These are phyloP conservation scores for Microbotryum scabiosae DNA, from an alignment of 1,284 basidiomycete species.

Conservation along the genomic window DNA sequence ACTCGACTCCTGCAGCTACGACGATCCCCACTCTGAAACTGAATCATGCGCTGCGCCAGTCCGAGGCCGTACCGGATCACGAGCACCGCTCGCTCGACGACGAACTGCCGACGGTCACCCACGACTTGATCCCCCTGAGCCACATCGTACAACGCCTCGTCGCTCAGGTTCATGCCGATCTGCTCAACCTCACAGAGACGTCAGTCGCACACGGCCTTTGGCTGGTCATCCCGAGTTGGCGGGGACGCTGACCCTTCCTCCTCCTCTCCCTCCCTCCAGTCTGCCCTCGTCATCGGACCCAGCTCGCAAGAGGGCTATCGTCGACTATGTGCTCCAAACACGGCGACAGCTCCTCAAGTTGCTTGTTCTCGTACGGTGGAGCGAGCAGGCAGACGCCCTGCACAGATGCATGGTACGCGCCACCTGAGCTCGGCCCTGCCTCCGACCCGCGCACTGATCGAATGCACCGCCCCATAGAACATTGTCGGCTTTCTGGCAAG, in stretches of 20 bases:
- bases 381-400: conserved; percentile 64
- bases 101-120: conserved; percentile 64
- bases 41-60: not conserved
- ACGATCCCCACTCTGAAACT: not conserved
- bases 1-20: not conserved
- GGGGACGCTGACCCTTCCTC: not conserved
- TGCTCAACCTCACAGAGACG: conserved; percentile 78
- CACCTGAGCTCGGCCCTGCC: not conserved
- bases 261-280: conserved; percentile 41
- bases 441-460: not conserved
- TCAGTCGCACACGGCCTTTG: conserved; percentile 42
- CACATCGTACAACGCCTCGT: conserved; percentile 66
- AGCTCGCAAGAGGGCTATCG: conserved; percentile 69
- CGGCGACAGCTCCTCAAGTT: conserved; percentile 84
- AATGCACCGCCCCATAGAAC: conserved; percentile 48
- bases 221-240: too few relatives aligned
- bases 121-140: conserved; percentile 64
- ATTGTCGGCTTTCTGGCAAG: conserved; percentile 71
- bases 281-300: conserved; percentile 73
- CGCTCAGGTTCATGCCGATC: conserved; percentile 71
- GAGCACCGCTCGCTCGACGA: conserved; percentile 49
- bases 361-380: conserved; percentile 74
- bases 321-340: conserved; percentile 76
- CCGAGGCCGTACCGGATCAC: not conserved
- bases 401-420: conserved; percentile 67